Percentiles rank a stretch among this genome's conserved stretches.
phyloP scores from a whole-genome alignment of 805 yeast genomes.

The Priceomyces haplophilus region DNA sequence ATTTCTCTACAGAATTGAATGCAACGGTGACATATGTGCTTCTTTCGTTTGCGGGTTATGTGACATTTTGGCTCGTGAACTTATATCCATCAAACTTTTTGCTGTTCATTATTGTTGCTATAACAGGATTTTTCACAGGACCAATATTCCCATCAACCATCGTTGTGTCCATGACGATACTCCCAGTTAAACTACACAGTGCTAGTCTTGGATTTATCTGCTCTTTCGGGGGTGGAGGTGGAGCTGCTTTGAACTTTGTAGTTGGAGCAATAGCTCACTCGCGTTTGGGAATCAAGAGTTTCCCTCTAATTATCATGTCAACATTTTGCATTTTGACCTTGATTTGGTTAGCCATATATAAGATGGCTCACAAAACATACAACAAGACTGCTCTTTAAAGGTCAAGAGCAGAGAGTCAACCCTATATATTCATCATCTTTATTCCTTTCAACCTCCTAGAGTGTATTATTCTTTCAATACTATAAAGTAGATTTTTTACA shows the following conservation, averaged over 20 bases:
- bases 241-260: conserved; percentile 68
- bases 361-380: conserved; percentile 1
- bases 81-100: conserved; percentile 27
- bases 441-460: not conserved
- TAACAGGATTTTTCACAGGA: conserved; percentile 50
- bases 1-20: conserved; percentile 44
- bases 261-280: conserved; percentile 51
- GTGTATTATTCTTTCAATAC: not conserved
- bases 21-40: conserved; percentile 43
- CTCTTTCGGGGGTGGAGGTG: conserved; percentile 80
- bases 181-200: conserved; percentile 61
- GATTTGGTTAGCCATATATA: conserved; percentile 25
- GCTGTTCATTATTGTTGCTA: conserved; percentile 34
- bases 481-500: not conserved
- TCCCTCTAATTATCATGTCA: conserved; percentile 28
- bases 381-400: conserved; percentile 1
- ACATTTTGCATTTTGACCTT: conserved; percentile 22
- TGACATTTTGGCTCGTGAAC: conserved; percentile 24
- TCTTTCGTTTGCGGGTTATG: conserved; percentile 27
- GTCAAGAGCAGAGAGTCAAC: not conserved
- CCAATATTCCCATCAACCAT: conserved; percentile 67
- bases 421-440: no score
- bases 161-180: conserved; percentile 55
- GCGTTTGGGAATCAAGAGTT: conserved; percentile 27
- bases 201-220: conserved; percentile 72